Percentiles rank a stretch among this genome's conserved stretches.
These are phyloP conservation scores for Bremia lactucae DNA, from an alignment of 352 stramenopile genomes.

Conservation along the genomic window DNA sequence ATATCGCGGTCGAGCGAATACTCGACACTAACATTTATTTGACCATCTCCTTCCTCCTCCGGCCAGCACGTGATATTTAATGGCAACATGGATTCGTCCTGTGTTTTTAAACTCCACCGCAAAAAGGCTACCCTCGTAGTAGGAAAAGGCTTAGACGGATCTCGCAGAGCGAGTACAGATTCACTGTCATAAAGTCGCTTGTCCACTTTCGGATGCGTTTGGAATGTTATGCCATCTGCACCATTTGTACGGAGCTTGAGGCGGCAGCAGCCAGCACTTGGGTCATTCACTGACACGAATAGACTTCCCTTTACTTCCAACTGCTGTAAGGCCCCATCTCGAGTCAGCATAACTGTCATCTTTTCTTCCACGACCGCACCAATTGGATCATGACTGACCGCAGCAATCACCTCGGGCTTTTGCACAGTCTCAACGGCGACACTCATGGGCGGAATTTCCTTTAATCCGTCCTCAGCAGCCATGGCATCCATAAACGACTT, in stretches of 20 bases:
- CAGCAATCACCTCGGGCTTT: constrained; percentile 45
- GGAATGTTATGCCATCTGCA: constrained; percentile 68
- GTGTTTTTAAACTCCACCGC: constrained; percentile 81
- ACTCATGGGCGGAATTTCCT: constrained; percentile 81
- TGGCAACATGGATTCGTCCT: constrained; percentile 76
- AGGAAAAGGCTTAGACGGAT: constrained; percentile 76
- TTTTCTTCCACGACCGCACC: constrained; percentile 80
- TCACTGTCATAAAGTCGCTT: constrained; percentile 81
- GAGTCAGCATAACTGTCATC: constrained; percentile 74
- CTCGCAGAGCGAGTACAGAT: constrained; percentile 67
- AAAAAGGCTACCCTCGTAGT: constrained; percentile 69
- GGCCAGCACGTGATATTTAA: constrained; percentile 85
- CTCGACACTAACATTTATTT: constrained; percentile 84
- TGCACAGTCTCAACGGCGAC: constrained; percentile 45
- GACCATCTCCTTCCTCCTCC: constrained; percentile 72
- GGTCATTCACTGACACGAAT: constrained; percentile 78
- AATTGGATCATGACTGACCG: constrained; percentile 74
- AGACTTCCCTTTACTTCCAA: constrained; percentile 81
- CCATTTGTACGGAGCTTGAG: constrained; percentile 60
- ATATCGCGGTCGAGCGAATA: constrained; percentile 84
- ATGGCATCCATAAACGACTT: constrained; percentile 84
- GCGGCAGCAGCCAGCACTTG: constrained; percentile 49
- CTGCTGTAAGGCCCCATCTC: constrained; percentile 74
- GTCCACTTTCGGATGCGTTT: constrained; percentile 84
- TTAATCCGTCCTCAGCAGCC: constrained; percentile 74